These are phyloP conservation scores for Arabidopsis hybrid DNA, from an alignment of 441 rosid species.

Conservation along the genomic window DNA sequence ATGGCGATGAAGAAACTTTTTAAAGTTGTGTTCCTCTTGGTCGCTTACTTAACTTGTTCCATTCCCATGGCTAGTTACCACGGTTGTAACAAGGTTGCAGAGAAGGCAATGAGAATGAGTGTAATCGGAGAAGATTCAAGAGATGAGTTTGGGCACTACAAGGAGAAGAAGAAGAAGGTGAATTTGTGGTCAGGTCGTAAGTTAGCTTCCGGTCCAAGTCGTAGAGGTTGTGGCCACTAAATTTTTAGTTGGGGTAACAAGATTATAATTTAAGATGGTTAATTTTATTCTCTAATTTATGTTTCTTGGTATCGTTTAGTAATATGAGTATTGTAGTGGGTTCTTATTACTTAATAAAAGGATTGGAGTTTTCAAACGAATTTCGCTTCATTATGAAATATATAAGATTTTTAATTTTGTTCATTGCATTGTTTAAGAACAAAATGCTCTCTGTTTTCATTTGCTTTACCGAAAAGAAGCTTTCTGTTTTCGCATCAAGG, in stretches of 20 bases:
- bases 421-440: neutral
- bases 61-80: constrained; percentile 26
- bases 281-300: neutral
- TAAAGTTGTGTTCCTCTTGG: constrained; percentile 9
- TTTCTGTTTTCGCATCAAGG: neutral
- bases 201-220: constrained; percentile 43
- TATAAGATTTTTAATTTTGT: neutral
- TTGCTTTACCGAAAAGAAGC: neutral
- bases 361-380: neutral
- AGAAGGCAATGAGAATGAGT: constrained; percentile 4
- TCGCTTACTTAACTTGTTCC: constrained; percentile 26
- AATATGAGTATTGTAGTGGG: neutral
- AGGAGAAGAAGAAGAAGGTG: constrained; percentile 7
- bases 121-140: constrained; percentile 10
- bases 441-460: neutral
- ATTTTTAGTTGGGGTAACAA: neutral
- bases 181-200: neutral
- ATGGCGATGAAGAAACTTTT: constrained; percentile 29
- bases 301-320: neutral
- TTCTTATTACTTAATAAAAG: constrained; percentile 1
- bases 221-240: constrained; percentile 35
- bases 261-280: neutral
- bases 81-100: constrained; percentile 4
- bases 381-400: neutral
- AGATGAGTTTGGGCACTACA: neutral